Conservation (phyloP, 1,284 basidiomycete genomes). For the Tremellales sp. region DNA sequence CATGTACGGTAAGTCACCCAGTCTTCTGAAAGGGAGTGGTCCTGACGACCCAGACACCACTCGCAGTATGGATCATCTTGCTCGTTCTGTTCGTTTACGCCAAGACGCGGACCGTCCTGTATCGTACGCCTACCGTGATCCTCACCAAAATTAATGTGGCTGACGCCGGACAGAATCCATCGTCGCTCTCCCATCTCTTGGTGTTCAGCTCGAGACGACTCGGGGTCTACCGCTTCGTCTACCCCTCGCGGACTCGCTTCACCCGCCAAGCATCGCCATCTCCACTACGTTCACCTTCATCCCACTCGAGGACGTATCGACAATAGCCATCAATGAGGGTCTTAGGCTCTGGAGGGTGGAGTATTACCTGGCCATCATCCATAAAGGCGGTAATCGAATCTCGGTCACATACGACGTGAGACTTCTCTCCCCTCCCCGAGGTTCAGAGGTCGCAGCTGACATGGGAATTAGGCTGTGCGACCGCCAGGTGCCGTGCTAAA, state of each 20-base stretch:
- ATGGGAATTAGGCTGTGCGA: slow-evolving; percentile 20
- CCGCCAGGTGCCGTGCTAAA: slow-evolving; percentile 25
- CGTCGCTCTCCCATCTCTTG: slow-evolving; percentile 55
- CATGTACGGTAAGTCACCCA: not conserved
- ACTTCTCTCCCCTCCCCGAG: too few relatives aligned
- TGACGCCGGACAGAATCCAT: slow-evolving; percentile 37
- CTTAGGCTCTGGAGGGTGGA: slow-evolving; percentile 31
- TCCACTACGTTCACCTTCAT: slow-evolving; percentile 24
- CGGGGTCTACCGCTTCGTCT: slow-evolving; percentile 17
- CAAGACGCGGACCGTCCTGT: slow-evolving; percentile 1
- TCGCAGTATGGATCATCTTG: not conserved
- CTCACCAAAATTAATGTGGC: slow-evolving; percentile 2
- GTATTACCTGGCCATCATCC: slow-evolving; percentile 37
- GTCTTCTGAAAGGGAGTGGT: not conserved
- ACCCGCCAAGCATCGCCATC: not conserved
- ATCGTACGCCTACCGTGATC: not conserved
- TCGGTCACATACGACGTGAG: slow-evolving; percentile 36
- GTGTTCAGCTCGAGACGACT: slow-evolving; percentile 57
- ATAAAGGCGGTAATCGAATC: slow-evolving; percentile 14
- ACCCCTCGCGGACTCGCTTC: not conserved
- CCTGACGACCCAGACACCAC: not conserved
- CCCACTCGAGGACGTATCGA: slow-evolving; percentile 27
- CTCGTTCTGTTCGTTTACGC: not conserved
- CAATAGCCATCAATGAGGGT: slow-evolving; percentile 38
- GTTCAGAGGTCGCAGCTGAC: not conserved